These are phyloP conservation scores for Nothophytophthora sp. DNA, from an alignment of 352 stramenopile species.

Conservation along the genomic window DNA sequence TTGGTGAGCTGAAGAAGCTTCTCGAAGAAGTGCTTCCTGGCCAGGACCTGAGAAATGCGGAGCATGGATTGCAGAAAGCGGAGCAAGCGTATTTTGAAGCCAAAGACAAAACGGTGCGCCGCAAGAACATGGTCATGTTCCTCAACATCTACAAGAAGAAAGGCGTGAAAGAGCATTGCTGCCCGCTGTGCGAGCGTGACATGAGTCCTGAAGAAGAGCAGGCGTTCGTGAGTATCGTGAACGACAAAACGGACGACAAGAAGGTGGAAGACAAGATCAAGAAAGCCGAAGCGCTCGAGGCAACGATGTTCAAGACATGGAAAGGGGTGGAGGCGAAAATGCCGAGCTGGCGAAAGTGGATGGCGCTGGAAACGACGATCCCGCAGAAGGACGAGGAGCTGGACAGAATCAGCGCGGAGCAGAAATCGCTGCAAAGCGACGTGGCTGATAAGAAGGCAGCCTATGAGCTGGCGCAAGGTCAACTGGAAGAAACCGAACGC, in stretches of 20 bases:
- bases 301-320: constrained; percentile 46
- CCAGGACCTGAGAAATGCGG: constrained; percentile 46
- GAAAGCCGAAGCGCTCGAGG: constrained; percentile 58
- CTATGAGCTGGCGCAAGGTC: constrained; percentile 17
- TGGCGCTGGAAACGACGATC: constrained; percentile 48
- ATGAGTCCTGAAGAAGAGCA: constrained; percentile 63
- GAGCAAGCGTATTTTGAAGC: constrained; percentile 73
- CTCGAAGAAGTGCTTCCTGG: constrained; percentile 49
- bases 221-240: constrained; percentile 61
- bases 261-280: constrained; percentile 82
- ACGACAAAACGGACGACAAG: constrained; percentile 74
- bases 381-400: constrained; percentile 47
- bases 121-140: constrained; percentile 84
- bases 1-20: constrained; percentile 49
- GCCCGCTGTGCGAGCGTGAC: constrained; percentile 67
- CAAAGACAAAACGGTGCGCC: constrained; percentile 81
- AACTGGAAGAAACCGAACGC: constrained; percentile 34
- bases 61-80: constrained; percentile 46
- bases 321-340: constrained; percentile 59
- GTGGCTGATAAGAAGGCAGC: constrained; percentile 43
- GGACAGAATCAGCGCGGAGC: constrained; percentile 42
- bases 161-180: constrained; percentile 78
- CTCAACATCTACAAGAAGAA: constrained; percentile 85
- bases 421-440: constrained; percentile 53
- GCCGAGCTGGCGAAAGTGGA: constrained; percentile 72